phyloP scores from a whole-genome alignment of 2,329 filamentous ascomycete species.

The Immersiporthe knoxdaviesiana region DNA sequence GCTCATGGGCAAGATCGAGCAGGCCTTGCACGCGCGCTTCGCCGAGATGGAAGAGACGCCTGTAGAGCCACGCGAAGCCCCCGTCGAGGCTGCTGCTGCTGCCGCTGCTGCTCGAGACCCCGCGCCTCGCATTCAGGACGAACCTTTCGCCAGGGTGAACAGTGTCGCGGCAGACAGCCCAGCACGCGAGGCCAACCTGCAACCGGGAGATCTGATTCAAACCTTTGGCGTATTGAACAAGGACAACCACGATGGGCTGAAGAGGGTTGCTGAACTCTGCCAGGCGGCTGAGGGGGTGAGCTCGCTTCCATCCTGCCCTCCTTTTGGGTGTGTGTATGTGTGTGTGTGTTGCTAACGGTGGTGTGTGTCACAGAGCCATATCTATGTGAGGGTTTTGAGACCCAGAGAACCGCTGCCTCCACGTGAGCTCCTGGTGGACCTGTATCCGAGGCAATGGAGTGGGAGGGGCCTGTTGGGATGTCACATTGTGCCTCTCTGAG shows the following conservation, averaged over 20 bases:
- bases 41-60: slow-evolving; percentile 51
- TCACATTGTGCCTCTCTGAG: slow-evolving; percentile 78
- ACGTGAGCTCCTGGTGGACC: slow-evolving; percentile 65
- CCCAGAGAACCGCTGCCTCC: slow-evolving; percentile 44
- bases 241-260: slow-evolving; percentile 83
- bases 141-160: slow-evolving; percentile 87
- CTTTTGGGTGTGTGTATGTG: too few species aligned
- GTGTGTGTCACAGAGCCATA: slow-evolving; percentile 45
- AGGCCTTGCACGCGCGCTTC: slow-evolving; percentile 86
- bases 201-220: slow-evolving; percentile 77
- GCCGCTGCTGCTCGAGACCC: slow-evolving; percentile 32
- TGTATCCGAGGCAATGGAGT: slow-evolving; percentile 82
- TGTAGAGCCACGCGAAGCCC: slow-evolving; percentile 29
- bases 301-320: slow-evolving; percentile 40
- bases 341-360: slow-evolving; percentile 46
- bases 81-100: slow-evolving; percentile 48
- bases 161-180: slow-evolving; percentile 78
- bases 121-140: slow-evolving; percentile 39
- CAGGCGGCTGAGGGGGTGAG: slow-evolving; percentile 75
- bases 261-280: slow-evolving; percentile 86
- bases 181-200: slow-evolving; percentile 79
- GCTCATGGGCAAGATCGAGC: slow-evolving; percentile 82
- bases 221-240: slow-evolving; percentile 84
- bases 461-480: slow-evolving; percentile 85
- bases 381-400: slow-evolving; percentile 67